A percentile compares a stretch with the other conserved stretches of the same genome.
Evolutionary conservation across 305 asterid species (phyloP).

Genomic region (Rubia tinctorum): DNA sequence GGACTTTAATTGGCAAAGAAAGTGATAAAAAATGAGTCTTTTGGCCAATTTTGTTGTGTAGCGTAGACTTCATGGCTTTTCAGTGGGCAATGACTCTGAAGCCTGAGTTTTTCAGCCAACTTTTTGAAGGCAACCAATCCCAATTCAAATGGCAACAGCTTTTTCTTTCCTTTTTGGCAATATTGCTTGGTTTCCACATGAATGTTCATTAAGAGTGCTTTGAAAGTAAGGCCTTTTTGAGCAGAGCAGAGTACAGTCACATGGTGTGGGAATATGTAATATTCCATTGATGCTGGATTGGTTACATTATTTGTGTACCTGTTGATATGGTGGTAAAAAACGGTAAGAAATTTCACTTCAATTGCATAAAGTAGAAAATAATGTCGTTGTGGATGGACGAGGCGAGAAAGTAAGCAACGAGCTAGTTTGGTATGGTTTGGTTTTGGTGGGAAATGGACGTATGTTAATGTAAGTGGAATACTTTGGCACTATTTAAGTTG

Average conservation of each 20-base stretch:
- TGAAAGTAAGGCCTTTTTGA: neutral
- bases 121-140: constrained; percentile 14
- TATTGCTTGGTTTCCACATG: neutral
- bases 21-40: neutral
- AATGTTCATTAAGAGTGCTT: neutral
- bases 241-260: constrained; percentile 1
- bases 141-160: constrained; percentile 13
- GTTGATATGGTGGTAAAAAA: neutral
- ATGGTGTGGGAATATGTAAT: constrained; percentile 4
- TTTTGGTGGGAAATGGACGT: constrained; percentile 6
- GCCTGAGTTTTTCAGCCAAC: constrained; percentile 9
- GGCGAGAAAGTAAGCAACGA: neutral
- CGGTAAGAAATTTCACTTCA: neutral
- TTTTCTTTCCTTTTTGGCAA: neutral
- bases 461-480: neutral
- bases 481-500: neutral
- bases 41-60: constrained; percentile 11
- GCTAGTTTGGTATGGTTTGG: neutral
- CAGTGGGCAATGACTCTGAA: constrained; percentile 25
- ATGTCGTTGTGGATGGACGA: neutral
- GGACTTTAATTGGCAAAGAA: constrained; percentile 3
- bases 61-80: constrained; percentile 12
- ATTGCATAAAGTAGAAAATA: neutral
- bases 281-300: neutral
- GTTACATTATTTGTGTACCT: neutral